Base-by-base conservation (phyloP, 148 eudicot species). In the Persicaria maculosa region DNA sequence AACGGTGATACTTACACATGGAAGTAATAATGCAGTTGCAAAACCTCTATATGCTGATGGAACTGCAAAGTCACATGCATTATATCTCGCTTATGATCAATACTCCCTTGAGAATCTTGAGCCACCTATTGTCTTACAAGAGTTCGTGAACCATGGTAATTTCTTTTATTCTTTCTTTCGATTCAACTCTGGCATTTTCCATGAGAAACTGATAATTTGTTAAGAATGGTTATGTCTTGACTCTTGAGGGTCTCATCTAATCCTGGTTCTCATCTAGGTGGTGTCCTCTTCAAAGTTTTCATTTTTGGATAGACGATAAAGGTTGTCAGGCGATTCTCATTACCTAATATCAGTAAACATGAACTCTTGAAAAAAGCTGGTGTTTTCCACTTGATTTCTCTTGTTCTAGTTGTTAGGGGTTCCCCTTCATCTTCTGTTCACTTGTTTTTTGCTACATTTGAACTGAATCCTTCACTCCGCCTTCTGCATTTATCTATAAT, bases 141-240 rank as follows among this genome's bases (percentile, higher is more conserved):
- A 95, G 80, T 95, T 95, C 67, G 91, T 95, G 16, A 95, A 95
- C 77, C 98, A 95, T 79, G 98, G 98, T 94, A 88, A 77, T 48
- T 16, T 81, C 68, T 46, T 52, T 3, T 31, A 25, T 52, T 0
- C 54, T 7, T 6, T 65, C 36, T 45, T n/a, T 5, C 17, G 19
- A 17, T 17, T n/a, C 22, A 55, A 5, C 17, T n/a, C 61, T n/a
- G 22, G 8, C 17, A 55, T 55, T 54, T 17, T 12, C 17, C 59
- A 54, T 1, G 1, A 17, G 17, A 54, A 6, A 55, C 22, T 17
- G 61, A 55, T n/a, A 55, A 55, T 55, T 55, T 55, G 10, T 17
- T 19, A n/a, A 19, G 9, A 31, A 31, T 31, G 40, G 40, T 31
- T 31, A 2, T 31, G 40, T 31, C 12, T 48, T n/a, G n/a, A n/a